phyloP scores from a whole-genome alignment of 148 eudicot genomes.

The Persicaria tinctoria region DNA sequence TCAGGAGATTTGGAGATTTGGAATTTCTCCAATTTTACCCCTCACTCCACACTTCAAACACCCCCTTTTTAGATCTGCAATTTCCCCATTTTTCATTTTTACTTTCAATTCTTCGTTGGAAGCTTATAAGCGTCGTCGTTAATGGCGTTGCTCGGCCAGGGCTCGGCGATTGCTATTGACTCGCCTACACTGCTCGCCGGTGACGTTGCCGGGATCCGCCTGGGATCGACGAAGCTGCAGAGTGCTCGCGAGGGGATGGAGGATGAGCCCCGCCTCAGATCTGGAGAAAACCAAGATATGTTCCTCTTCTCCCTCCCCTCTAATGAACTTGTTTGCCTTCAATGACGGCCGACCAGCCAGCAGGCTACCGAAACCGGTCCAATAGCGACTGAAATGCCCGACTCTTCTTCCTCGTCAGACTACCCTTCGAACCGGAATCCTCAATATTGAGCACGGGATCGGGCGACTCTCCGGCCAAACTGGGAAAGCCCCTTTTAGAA shows the following conservation, averaged over 20 bases:
- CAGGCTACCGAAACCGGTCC: conserved; percentile 29
- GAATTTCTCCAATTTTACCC: too few relatives aligned
- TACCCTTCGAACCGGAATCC: conserved; percentile 30
- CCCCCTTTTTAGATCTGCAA: not conserved
- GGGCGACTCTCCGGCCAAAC: conserved; percentile 17
- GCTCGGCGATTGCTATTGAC: conserved; percentile 88
- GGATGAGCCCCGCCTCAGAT: conserved; percentile 33
- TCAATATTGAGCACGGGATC: conserved; percentile 38
- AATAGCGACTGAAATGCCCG: conserved; percentile 34
- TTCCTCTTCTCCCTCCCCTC: too few relatives aligned
- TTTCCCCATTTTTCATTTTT: not conserved
- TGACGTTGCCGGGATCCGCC: conserved; percentile 46
- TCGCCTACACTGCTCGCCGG: conserved; percentile 47
- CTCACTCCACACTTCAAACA: too few relatives aligned
- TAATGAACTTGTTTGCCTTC: too few relatives aligned
- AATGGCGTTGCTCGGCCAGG: conserved; percentile 65
- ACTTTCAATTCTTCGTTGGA: not conserved
- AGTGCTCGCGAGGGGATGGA: conserved; percentile 95
- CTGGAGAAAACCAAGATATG: too few relatives aligned
- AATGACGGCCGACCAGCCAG: too few relatives aligned
- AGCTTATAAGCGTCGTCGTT: conserved; percentile 14
- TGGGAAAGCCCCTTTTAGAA: conserved; percentile 28
- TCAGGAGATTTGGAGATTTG: too few relatives aligned
- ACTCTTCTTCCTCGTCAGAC: conserved; percentile 27
- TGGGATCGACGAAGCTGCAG: conserved; percentile 71